Base-by-base conservation (phyloP, 2,329 filamentous ascomycete species). In the Raffaelea ambrosiae region DNA sequence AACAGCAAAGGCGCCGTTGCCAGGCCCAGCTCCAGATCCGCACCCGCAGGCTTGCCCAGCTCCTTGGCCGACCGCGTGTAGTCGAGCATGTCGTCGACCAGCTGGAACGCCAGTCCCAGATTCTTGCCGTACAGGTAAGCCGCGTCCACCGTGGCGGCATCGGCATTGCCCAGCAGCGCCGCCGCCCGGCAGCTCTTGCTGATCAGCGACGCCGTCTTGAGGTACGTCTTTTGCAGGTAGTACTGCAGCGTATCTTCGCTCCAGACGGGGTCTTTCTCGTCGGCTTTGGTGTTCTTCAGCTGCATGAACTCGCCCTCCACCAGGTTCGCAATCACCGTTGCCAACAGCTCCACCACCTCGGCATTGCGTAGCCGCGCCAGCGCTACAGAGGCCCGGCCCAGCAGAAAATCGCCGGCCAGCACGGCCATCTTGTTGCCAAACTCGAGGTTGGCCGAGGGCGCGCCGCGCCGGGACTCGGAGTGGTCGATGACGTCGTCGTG, bases 301-400 rank as follows among this genome's bases (percentile, higher is more conserved):
- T 98, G 93, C 93, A 98, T 98, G 71, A 98, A 97, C 67, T 98
- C 93, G 61, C 93, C 93, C 69, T 98, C 93, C 19, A 98, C 90
- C 22, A 98, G 73, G 64, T 98, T 98, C 40, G 93, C 91, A 57
- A 98, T 97, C 39, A 97, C 93, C 1, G 91, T 97, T 4, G 93
- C 89, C 26, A 98, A 72, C 8, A 98, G 77, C 69, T 98, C 93
- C 9, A 89, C 88, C 3, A 98, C 93, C 66, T 98, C 93, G 40
- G 90, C 86, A 61, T 98, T 88, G 29, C 91, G 81, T 50, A 98
- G 71, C 39, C 93, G 82, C 14, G 93, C 93, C 39, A 98, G 76
- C 5, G 91, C 91, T 7, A 97, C 90, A 0, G 93, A 98, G 2
- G 93, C 93, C 45, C 93, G 79, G 4, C 91, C 91, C 2, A 98